phyloP scores from a whole-genome alignment of 257 asterid species.

The Capsicum chinense region DNA sequence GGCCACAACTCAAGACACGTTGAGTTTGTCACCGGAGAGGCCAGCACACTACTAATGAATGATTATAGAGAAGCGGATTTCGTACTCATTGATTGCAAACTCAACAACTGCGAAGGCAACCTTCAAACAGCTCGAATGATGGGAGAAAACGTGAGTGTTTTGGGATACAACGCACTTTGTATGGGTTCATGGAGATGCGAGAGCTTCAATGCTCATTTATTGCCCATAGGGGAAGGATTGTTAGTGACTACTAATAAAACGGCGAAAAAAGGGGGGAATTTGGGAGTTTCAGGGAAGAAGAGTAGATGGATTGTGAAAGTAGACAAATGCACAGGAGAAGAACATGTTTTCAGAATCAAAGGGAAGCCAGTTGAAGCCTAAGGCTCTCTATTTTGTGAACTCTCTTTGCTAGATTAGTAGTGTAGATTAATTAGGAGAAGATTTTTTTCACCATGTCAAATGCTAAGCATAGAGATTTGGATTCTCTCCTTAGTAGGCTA shows the following conservation, averaged over 20 bases:
- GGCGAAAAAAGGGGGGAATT: slow-evolving; percentile 17
- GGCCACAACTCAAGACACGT: slow-evolving; percentile 39
- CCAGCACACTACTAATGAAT: slow-evolving; percentile 37
- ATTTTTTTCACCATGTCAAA: neutral
- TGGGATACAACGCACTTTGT: slow-evolving; percentile 71
- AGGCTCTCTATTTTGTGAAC: slow-evolving; percentile 3
- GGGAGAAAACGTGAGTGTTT: slow-evolving; percentile 34
- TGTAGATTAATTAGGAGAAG: neutral
- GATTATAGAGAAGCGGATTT: slow-evolving; percentile 55
- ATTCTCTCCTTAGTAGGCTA: neutral
- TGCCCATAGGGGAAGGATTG: slow-evolving; percentile 74
- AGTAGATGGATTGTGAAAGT: slow-evolving; percentile 59
- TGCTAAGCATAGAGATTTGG: neutral
- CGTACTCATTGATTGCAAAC: slow-evolving; percentile 63
- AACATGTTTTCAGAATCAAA: slow-evolving; percentile 13
- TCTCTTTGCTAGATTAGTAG: neutral
- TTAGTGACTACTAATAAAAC: slow-evolving; percentile 46
- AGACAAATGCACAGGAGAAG: slow-evolving; percentile 35
- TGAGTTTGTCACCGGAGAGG: slow-evolving; percentile 59
- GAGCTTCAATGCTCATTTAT: slow-evolving; percentile 48
- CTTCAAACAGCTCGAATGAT: slow-evolving; percentile 29
- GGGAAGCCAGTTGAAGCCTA: slow-evolving; percentile 31
- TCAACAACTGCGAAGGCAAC: slow-evolving; percentile 51
- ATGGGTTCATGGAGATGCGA: slow-evolving; percentile 46
- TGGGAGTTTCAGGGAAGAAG: slow-evolving; percentile 38